A percentile compares a stretch with the other conserved stretches of the same genome.
phyloP scores from a whole-genome alignment of 2,329 filamentous ascomycete species.

The Monilinia fructigena region DNA sequence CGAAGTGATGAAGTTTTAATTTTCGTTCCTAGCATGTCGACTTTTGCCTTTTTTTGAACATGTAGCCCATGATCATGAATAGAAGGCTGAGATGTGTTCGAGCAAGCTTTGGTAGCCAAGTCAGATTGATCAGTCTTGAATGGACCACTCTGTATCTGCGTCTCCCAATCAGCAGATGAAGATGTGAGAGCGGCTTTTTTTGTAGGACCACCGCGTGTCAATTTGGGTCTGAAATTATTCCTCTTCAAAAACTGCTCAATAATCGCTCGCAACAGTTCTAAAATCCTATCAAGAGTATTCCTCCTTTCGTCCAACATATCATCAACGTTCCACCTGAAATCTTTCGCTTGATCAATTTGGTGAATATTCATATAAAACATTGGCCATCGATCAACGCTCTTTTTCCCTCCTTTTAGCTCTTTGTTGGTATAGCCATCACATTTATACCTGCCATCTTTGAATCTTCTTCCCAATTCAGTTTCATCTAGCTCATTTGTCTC shows the following conservation, averaged over 20 bases:
- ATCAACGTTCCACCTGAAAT: constrained; percentile 38
- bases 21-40: constrained; percentile 31
- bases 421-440: constrained; percentile 49
- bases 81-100: not conserved
- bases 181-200: not conserved
- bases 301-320: constrained; percentile 48
- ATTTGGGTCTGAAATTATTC: constrained; percentile 55
- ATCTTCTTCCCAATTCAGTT: constrained; percentile 41
- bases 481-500: constrained; percentile 43
- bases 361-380: constrained; percentile 81
- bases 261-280: constrained; percentile 66
- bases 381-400: constrained; percentile 77
- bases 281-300: constrained; percentile 48
- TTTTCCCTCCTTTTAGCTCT: constrained; percentile 54
- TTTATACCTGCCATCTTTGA: constrained; percentile 46
- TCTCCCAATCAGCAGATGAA: not conserved
- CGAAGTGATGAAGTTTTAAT: constrained; percentile 34
- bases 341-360: constrained; percentile 30
- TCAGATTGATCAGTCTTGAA: not conserved
- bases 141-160: not conserved
- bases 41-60: not conserved
- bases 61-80: no score
- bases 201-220: not conserved
- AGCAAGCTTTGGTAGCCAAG: not conserved
- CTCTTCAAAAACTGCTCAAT: constrained; percentile 72